Evolutionary conservation across 2,329 filamentous ascomycete species (phyloP), one percentile per base, ranked within the genome.

Genomic region (Xylariaceae sp.): DNA sequence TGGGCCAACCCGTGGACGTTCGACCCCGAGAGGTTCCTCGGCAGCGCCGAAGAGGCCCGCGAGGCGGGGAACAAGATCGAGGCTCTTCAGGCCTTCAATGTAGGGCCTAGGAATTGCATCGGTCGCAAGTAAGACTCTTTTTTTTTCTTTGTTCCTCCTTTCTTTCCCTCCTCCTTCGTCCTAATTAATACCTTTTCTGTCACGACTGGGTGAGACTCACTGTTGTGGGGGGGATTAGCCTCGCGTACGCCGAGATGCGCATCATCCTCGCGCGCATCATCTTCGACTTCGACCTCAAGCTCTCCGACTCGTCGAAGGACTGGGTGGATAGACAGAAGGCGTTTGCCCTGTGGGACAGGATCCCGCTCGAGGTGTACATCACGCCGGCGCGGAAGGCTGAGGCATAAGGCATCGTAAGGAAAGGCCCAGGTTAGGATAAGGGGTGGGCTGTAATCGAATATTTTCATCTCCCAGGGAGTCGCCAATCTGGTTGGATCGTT

Each of bases 241-340:
- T 71, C 19, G 70, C 70, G 1, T 67, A 68, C 31, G 61, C 61
- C 3, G 70, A 74, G 48, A 67, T 74, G 64, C 64, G 70, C 1
- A 44, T 73, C 3, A 64, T 71, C 8, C 42, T 72, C 2, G 60
- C 66, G 1, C 61, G 64, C 7, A 37, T 74, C 5, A 45, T 74
- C 2, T 71, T 56, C 39, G 61, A 64, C 14, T 73, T 73, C 40
- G 69, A 73, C 31, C 44, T 71, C 31, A 50, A 59, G 29, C 51
- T 70, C 5, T 50, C 46, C 2, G 48, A 59, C 4, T 57, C 59
- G 7, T 55, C 57, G 9, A 23, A 47, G 5, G 39, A 56, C 12
- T 69, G 67, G 66, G 59, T 64, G 4, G 40, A 50, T 13, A 46
- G 47, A 9, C 63, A 65, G 40, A 53, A 53, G 31, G 37, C 55